Percentiles rank a stretch among this genome's conserved stretches.
These are phyloP conservation scores for Pleurotus ostreatus DNA, from an alignment of 768 basidiomycete genomes.

Conservation along the genomic window DNA sequence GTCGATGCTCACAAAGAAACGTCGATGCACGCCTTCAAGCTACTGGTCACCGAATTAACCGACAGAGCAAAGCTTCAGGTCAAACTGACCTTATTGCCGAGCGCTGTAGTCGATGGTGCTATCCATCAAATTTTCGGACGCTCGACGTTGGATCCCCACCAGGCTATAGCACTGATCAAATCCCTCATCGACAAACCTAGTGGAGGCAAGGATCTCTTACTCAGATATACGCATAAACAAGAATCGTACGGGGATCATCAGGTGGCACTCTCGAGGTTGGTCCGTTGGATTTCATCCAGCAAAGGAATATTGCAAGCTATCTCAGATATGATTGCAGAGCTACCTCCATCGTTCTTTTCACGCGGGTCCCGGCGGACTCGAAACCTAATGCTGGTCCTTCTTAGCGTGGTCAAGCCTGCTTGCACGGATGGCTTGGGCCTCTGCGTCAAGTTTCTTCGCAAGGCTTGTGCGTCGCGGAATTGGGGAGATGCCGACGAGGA, in stretches of 20 bases:
- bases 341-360: not conserved
- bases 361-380: not conserved
- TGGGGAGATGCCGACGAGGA: not conserved
- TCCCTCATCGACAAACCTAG: not conserved
- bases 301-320: not conserved
- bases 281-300: not conserved
- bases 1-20: not conserved
- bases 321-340: not conserved
- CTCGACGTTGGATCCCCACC: not conserved
- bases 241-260: not conserved
- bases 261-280: not conserved
- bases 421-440: not conserved
- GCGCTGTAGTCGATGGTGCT: not conserved
- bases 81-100: not conserved
- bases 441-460: not conserved
- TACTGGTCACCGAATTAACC: not conserved
- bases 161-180: not conserved
- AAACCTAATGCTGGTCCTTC: slow-evolving; percentile 2
- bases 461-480: not conserved
- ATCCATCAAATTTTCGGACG: not conserved
- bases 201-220: not conserved
- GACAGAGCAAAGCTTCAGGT: not conserved
- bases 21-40: not conserved
- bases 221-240: slow-evolving; percentile 1
- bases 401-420: not conserved